These are phyloP conservation scores for Spergularia azorica DNA, from an alignment of 179 eudicot genomes.

Conservation along the genomic window DNA sequence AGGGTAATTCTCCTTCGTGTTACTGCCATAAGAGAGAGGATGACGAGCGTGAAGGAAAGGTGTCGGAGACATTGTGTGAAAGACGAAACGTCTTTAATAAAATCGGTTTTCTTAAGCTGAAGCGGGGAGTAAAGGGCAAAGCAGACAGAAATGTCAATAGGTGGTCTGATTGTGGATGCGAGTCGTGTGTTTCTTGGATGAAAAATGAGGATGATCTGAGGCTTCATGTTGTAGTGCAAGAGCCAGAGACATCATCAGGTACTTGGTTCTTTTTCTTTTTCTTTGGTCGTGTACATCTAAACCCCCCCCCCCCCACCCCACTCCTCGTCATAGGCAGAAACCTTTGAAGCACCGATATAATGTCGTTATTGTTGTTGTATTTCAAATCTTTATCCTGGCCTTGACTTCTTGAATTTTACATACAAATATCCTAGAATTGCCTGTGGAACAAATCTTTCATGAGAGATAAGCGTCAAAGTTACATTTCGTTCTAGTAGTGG, in stretches of 20 bases:
- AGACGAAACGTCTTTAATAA: slow-evolving; percentile 54
- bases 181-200: slow-evolving; percentile 60
- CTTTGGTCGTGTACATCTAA: too few relatives aligned
- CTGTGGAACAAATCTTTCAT: too few relatives aligned
- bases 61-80: slow-evolving; percentile 51
- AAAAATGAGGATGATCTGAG: slow-evolving; percentile 32
- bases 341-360: too few relatives aligned
- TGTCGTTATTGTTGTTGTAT: too few relatives aligned
- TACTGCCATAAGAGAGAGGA: slow-evolving; percentile 40
- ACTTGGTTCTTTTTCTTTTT: not conserved
- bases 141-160: slow-evolving; percentile 33
- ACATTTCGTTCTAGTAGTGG: too few relatives aligned
- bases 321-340: too few relatives aligned
- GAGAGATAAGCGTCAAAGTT: too few relatives aligned
- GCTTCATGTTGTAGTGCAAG: slow-evolving; percentile 69
- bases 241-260: slow-evolving; percentile 24
- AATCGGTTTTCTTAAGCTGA: slow-evolving; percentile 1
- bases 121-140: not conserved
- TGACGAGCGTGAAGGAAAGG: slow-evolving; percentile 8
- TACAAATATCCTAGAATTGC: too few relatives aligned
- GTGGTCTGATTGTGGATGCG: slow-evolving; percentile 83
- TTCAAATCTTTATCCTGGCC: too few relatives aligned
- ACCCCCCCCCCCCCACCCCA: too few relatives aligned
- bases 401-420: too few relatives aligned
- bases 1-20: slow-evolving; percentile 45